Conservation (phyloP, 169 alveolate species). For the Nephromyces sp. region DNA sequence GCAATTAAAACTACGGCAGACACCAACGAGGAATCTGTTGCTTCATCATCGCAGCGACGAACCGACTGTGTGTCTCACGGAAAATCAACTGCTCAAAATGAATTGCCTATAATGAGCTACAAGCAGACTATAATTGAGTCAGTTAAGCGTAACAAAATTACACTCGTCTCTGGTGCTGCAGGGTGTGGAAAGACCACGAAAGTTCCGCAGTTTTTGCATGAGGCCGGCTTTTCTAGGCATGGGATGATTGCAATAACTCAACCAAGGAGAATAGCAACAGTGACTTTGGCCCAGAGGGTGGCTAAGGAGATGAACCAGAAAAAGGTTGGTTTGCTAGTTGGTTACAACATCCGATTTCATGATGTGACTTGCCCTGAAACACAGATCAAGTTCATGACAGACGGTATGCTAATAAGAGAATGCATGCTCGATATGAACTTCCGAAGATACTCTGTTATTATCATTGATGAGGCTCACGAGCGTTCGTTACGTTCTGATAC, state of each 20-base stretch:
- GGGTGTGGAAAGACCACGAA: slow-evolving; percentile 42
- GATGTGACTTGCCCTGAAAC: neutral
- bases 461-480: slow-evolving; percentile 48
- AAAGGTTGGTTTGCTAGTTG: slow-evolving; percentile 19
- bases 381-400: slow-evolving; percentile 29
- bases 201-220: slow-evolving; percentile 29
- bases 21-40: too few relatives aligned
- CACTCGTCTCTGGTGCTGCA: slow-evolving; percentile 34
- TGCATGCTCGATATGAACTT: neutral
- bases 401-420: neutral
- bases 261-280: slow-evolving; percentile 42
- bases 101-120: slow-evolving; percentile 31
- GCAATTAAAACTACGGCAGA: too few relatives aligned
- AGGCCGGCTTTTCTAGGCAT: slow-evolving; percentile 2
- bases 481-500: slow-evolving; percentile 45
- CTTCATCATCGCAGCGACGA: too few relatives aligned
- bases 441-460: slow-evolving; percentile 12
- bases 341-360: slow-evolving; percentile 34
- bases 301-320: slow-evolving; percentile 21
- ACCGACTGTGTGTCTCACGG: too few relatives aligned
- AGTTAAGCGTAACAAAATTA: slow-evolving; percentile 17
- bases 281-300: slow-evolving; percentile 34
- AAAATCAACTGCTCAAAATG: neutral
- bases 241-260: slow-evolving; percentile 30
- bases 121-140: slow-evolving; percentile 17